Base-by-base conservation (phyloP, 495 filamentous ascomycete species). In the Xylaria intraflava region DNA sequence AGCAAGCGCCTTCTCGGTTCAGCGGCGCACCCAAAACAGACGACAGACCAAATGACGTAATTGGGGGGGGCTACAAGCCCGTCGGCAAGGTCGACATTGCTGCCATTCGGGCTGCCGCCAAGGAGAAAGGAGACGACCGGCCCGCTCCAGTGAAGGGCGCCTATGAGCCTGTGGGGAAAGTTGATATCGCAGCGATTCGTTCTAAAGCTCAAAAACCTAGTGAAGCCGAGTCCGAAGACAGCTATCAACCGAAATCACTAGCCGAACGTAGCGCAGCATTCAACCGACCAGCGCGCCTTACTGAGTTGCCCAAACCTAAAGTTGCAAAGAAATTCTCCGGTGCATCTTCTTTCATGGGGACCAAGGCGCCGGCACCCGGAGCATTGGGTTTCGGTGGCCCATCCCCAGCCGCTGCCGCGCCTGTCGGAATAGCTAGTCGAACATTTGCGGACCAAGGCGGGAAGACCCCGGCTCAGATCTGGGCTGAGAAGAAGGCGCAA, bases 31-130 rank as follows among this genome's bases (percentile, higher is more conserved):
- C 65, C 42, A 51, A 58, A 38, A 53, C 62, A 35, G 65, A 75
- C 16, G 64, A 80, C n/a, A 64, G 64, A 16, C 51, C 71, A 16
- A 64, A 64, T 31, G 84, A 90, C 67, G 77, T 96, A 14, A 85
- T 97, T 22, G 86, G 77, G 58, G 92, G 94, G 9, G 88, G 77
- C n/a, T 99, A 99, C 65, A 91, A 95, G 66, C 93, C 93, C 7
- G 78, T 99, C 55, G 94, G 94, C 9, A 96, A 95, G 69, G 88
- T 97, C 10, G 90, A 97, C 62, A 96, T 99, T 71, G 87, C 88
- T 33, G 90, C 88, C 3, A 83, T 97, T 48, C 79, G 90, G 44
- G 82, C 78, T 45, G 83, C 93, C 63, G 91, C 92, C 9, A 82
- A 83, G 56, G 81, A 86, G 42, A 56, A 73, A 14, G 70, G 78